Conservation (phyloP, 164 flowering plant species). For the Sextonia rubra region DNA sequence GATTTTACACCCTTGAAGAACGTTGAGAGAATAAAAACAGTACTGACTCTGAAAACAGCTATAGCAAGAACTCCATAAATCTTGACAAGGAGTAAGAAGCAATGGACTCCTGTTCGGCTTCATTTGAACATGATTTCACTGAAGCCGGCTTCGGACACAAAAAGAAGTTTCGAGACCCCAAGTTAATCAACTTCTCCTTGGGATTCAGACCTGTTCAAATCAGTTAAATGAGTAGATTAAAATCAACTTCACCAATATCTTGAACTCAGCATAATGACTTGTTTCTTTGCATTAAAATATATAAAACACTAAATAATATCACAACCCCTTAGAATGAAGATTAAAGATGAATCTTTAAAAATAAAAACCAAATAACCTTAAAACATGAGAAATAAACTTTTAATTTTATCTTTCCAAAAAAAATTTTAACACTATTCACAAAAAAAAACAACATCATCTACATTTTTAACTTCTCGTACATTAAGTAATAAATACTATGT, state of each 20-base stretch:
- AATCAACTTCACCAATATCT: background rate
- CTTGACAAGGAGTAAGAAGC: background rate
- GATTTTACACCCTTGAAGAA: background rate
- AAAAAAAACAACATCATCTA: too few species aligned
- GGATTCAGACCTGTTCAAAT: conserved; percentile 42
- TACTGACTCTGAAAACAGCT: background rate
- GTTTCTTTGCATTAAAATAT: too few species aligned
- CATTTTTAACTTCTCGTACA: too few species aligned
- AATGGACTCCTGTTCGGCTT: conserved; percentile 16
- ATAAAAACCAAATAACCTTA: too few species aligned
- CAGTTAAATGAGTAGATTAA: background rate
- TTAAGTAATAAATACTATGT: too few species aligned
- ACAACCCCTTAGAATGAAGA: too few species aligned
- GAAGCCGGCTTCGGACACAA: conserved; percentile 34
- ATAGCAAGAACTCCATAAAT: conserved; percentile 10
- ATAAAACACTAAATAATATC: too few species aligned
- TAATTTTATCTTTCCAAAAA: too few species aligned
- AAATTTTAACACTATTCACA: too few species aligned
- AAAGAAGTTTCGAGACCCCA: conserved; percentile 70
- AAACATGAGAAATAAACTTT: too few species aligned
- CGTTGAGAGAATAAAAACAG: background rate
- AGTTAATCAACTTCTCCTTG: conserved; percentile 48
- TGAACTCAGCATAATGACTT: too few species aligned
- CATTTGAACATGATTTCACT: conserved; percentile 15
- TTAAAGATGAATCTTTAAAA: too few species aligned